Percentiles rank a stretch among this genome's conserved stretches.
These are phyloP conservation scores for Porodaedalea pini DNA, from an alignment of 1,284 basidiomycete genomes.

Conservation along the genomic window DNA sequence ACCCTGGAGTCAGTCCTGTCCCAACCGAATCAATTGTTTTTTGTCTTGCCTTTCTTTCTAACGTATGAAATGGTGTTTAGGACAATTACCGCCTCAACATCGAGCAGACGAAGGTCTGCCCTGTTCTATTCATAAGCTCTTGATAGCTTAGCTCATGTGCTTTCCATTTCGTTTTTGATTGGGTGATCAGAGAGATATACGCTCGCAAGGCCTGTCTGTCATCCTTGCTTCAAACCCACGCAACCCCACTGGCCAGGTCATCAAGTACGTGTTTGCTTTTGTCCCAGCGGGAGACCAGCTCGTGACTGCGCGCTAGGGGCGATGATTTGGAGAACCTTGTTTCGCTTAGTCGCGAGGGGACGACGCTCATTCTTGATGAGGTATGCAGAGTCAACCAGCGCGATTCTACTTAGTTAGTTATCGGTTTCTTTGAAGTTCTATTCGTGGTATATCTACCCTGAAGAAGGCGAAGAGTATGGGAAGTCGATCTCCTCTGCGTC, in stretches of 20 bases:
- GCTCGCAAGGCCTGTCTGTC: slow-evolving; percentile 78
- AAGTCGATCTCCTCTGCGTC: slow-evolving; percentile 79
- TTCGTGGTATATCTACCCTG: slow-evolving; percentile 89
- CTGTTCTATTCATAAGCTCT: not conserved
- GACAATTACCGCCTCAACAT: slow-evolving; percentile 72
- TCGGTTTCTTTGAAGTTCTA: slow-evolving; percentile 61
- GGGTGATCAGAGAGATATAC: slow-evolving; percentile 61
- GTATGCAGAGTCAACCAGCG: slow-evolving; percentile 35
- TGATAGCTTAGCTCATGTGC: not conserved
- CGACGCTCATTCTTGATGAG: slow-evolving; percentile 87
- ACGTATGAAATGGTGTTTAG: slow-evolving; percentile 27
- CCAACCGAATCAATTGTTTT: not conserved
- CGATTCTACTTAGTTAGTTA: not conserved
- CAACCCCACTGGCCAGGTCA: slow-evolving; percentile 86
- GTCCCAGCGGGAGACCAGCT: not conserved
- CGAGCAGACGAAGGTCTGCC: slow-evolving; percentile 38
- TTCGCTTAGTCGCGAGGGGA: slow-evolving; percentile 62
- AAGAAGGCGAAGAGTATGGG: slow-evolving; percentile 70
- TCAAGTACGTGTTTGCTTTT: slow-evolving; percentile 34
- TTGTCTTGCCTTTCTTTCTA: not conserved
- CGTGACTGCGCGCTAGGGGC: slow-evolving; percentile 44
- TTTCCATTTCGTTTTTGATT: slow-evolving; percentile 12
- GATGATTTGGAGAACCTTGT: slow-evolving; percentile 82
- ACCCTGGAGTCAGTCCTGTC: slow-evolving; percentile 44
- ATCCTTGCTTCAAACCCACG: slow-evolving; percentile 88